Evolutionary conservation across 78 protist genomes (phyloP).

Genomic region (Chrysochromulina tobinii): DNA sequence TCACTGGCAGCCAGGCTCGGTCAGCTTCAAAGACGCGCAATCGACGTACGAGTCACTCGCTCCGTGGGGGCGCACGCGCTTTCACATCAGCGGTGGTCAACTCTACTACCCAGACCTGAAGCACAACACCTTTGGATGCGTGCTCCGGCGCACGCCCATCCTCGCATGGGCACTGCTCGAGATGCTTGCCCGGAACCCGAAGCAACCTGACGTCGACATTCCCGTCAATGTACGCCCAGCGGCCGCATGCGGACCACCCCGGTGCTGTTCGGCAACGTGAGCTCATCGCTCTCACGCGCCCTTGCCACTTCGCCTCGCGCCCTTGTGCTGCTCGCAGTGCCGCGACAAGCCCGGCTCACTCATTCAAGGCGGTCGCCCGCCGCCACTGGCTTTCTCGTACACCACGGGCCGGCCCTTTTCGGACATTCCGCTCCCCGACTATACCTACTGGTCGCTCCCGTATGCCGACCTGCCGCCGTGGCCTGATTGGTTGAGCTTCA

Average conservation of each 20-base stretch:
- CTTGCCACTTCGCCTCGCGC: too few relatives aligned
- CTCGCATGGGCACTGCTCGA: conserved; percentile 23
- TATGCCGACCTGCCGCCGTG: neutral
- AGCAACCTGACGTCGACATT: neutral
- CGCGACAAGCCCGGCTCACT: conserved; percentile 7
- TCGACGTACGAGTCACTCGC: neutral
- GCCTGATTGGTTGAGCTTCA: neutral
- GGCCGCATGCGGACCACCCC: too few relatives aligned
- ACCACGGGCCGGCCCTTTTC: neutral
- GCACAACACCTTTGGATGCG: conserved; percentile 26
- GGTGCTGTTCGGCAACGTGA: too few relatives aligned
- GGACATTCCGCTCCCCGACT: conserved; percentile 20
- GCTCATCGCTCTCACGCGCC: too few relatives aligned
- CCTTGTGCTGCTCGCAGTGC: neutral
- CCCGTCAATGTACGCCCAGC: neutral
- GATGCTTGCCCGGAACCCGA: neutral
- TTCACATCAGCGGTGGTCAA: neutral
- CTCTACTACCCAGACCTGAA: conserved; percentile 3
- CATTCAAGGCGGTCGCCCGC: neutral
- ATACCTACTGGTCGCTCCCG: neutral
- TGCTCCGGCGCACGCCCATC: conserved; percentile 23
- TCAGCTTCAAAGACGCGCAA: neutral
- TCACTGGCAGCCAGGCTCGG: neutral
- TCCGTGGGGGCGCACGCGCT: conserved; percentile 22
- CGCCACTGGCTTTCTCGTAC: conserved; percentile 9